A percentile compares a stretch with the other conserved stretches of the same genome.
These are phyloP conservation scores for Rhizophora apiculata DNA, from an alignment of 345 rosid species.

Conservation along the genomic window DNA sequence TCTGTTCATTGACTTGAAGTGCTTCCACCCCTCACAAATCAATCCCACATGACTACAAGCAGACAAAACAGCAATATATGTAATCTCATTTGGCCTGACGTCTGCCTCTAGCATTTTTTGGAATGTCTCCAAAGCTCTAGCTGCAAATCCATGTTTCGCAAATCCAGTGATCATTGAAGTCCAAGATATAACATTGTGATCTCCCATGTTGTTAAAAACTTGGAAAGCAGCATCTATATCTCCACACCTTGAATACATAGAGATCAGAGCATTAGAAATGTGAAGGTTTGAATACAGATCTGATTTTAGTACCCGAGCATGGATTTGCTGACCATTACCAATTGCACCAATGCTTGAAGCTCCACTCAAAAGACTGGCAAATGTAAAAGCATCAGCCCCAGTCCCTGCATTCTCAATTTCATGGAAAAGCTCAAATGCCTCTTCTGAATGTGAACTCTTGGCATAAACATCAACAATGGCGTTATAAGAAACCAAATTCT, in stretches of 20 bases:
- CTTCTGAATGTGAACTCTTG: constrained; percentile 41
- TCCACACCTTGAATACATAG: constrained; percentile 77
- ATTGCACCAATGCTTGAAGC: constrained; percentile 57
- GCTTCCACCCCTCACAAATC: constrained; percentile 59
- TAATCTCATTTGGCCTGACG: constrained; percentile 56
- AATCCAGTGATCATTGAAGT: constrained; percentile 77
- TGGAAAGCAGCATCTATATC: constrained; percentile 51
- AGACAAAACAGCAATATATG: constrained; percentile 63
- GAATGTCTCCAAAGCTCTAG: constrained; percentile 56
- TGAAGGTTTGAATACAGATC: constrained; percentile 40
- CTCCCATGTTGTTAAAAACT: constrained; percentile 48
- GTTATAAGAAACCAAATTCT: constrained; percentile 60
- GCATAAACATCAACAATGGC: constrained; percentile 50
- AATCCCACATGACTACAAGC: constrained; percentile 78
- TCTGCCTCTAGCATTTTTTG: constrained; percentile 43
- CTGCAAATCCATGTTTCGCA: constrained; percentile 64
- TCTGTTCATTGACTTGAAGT: constrained; percentile 53
- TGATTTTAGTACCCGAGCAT: constrained; percentile 50
- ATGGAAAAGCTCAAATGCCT: constrained; percentile 41
- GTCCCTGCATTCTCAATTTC: constrained; percentile 40
- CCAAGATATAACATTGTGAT: constrained; percentile 61
- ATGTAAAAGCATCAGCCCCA: constrained; percentile 52
- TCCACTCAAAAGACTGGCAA: constrained; percentile 65
- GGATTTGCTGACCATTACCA: constrained; percentile 66
- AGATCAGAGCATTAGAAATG: constrained; percentile 58